Percentiles rank a stretch among this genome's conserved stretches.
Evolutionary conservation across 345 rosid species (phyloP).

Genomic region (Aquilaria yunnanensis): DNA sequence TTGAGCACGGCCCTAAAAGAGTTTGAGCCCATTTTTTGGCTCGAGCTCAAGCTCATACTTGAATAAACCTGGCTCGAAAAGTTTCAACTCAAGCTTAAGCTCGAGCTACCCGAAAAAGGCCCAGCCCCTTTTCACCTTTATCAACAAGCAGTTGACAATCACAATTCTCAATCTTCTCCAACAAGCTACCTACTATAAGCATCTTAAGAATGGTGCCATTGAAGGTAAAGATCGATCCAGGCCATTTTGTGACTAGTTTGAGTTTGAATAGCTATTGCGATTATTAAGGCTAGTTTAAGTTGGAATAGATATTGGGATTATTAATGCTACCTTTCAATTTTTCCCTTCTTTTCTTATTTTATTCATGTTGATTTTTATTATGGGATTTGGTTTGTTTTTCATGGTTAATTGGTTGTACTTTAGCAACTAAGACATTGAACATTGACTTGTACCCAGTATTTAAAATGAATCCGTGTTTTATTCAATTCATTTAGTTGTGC

Average conservation of each 20-base stretch:
- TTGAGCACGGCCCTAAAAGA: too few relatives aligned
- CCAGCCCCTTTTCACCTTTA: constrained; percentile 18
- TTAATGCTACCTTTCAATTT: too few relatives aligned
- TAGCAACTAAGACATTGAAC: constrained; percentile 94
- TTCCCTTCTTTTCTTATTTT: too few relatives aligned
- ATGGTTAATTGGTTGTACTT: neutral
- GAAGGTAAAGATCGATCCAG: constrained; percentile 40
- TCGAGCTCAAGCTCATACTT: too few relatives aligned
- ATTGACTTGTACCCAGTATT: constrained; percentile 44
- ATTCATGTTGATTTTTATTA: neutral
- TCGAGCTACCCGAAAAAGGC: too few relatives aligned
- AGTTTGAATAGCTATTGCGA: too few relatives aligned
- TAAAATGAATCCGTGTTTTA: constrained; percentile 47
- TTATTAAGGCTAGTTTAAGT: too few relatives aligned
- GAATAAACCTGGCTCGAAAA: too few relatives aligned
- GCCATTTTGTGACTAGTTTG: too few relatives aligned
- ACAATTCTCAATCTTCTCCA: constrained; percentile 89
- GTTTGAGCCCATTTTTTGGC: too few relatives aligned
- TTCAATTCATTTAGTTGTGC: neutral
- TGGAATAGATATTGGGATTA: too few relatives aligned
- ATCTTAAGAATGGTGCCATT: constrained; percentile 96
- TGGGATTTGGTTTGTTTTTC: constrained; percentile 2
- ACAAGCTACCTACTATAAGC: constrained; percentile 95
- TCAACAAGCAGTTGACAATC: constrained; percentile 63
- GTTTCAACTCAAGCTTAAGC: too few relatives aligned